Conservation (phyloP, 2,329 filamentous ascomycete genomes). For the Talaromyces sp. region DNA sequence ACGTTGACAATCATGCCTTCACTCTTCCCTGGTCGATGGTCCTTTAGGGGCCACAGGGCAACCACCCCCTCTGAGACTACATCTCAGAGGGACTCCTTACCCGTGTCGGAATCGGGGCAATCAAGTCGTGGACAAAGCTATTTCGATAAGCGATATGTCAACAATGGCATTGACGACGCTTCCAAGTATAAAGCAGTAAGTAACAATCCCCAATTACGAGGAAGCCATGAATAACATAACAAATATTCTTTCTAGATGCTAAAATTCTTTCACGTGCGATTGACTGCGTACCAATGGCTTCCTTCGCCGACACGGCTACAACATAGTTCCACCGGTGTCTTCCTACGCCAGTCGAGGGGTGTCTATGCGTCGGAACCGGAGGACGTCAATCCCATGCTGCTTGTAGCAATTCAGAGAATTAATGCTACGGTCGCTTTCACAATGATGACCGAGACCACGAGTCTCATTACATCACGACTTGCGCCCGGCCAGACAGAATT, state of each 20-base stretch:
- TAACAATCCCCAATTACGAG: neutral
- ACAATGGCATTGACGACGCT: conserved; percentile 21
- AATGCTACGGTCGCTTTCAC: conserved; percentile 47
- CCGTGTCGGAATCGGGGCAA: neutral
- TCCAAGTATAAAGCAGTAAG: conserved; percentile 24
- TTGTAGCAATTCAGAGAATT: conserved; percentile 42
- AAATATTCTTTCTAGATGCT: conserved; percentile 22
- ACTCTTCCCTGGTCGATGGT: conserved; percentile 5
- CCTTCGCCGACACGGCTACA: conserved; percentile 6
- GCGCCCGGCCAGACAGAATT: conserved; percentile 41
- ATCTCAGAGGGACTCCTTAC: conserved; percentile 8
- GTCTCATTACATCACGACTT: conserved; percentile 42
- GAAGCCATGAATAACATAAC: neutral
- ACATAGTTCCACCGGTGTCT: conserved; percentile 29
- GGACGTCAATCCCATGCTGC: conserved; percentile 33
- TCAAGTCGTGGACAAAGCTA: conserved; percentile 2
- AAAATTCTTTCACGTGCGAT: conserved; percentile 25
- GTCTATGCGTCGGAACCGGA: conserved; percentile 42
- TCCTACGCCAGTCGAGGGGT: conserved; percentile 38
- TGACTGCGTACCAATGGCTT: conserved; percentile 25
- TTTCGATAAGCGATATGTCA: conserved; percentile 1
- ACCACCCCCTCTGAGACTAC: neutral
- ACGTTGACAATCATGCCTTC: conserved; percentile 7
- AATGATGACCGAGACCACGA: conserved; percentile 46
- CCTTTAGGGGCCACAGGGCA: neutral